phyloP scores from a whole-genome alignment of 2,329 filamentous ascomycete genomes.

The Alternaria ventricosa region DNA sequence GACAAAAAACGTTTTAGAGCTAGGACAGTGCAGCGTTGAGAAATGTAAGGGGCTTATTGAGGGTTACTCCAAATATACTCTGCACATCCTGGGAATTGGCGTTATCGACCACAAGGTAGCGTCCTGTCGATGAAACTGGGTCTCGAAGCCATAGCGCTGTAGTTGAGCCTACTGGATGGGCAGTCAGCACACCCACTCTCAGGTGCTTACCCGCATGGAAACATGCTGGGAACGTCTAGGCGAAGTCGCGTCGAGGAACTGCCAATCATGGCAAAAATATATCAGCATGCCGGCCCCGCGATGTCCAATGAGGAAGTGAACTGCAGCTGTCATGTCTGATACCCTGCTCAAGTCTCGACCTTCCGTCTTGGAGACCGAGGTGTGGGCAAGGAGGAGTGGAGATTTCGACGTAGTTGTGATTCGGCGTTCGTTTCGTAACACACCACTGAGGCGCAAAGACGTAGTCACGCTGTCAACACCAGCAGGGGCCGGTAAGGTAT shows the following conservation, averaged over 20 bases:
- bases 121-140: constrained; percentile 3
- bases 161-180: constrained; percentile 22
- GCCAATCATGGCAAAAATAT: constrained; percentile 7
- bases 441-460: constrained; percentile 10
- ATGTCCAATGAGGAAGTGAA: constrained; percentile 20
- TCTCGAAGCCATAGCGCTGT: constrained; percentile 1
- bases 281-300: not conserved
- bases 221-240: constrained; percentile 15
- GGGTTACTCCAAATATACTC: constrained; percentile 4
- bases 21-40: not conserved
- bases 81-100: not conserved
- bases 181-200: constrained; percentile 24
- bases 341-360: constrained; percentile 14
- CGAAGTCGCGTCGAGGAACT: constrained; percentile 3
- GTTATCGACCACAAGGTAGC: constrained; percentile 4
- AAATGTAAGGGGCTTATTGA: not conserved
- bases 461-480: constrained; percentile 3
- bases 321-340: constrained; percentile 13
- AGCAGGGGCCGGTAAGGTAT: constrained; percentile 6
- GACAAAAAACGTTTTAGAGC: not conserved
- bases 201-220: constrained; percentile 14
- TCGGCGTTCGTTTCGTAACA: constrained; percentile 14
- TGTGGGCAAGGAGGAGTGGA: constrained; percentile 11
- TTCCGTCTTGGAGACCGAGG: constrained; percentile 22
- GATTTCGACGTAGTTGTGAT: constrained; percentile 8